These are phyloP conservation scores for Aureobasidium subglaciale DNA, from an alignment of 2,329 filamentous ascomycete genomes.

Conservation along the genomic window DNA sequence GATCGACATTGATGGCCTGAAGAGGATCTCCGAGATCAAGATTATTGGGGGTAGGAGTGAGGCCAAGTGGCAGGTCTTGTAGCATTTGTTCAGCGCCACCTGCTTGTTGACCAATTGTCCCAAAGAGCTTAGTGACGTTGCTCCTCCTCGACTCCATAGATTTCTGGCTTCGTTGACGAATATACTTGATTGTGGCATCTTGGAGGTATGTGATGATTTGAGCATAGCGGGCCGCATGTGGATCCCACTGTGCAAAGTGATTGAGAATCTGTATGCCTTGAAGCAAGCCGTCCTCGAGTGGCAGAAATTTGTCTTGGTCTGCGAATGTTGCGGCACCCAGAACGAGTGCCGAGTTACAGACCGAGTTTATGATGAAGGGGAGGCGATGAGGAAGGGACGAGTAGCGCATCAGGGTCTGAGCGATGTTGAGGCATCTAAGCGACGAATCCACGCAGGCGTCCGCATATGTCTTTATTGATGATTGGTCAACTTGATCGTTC, in stretches of 20 bases:
- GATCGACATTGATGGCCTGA: neutral
- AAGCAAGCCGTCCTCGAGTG: constrained; percentile 21
- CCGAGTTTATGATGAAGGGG: constrained; percentile 10
- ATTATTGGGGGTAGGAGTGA: neutral
- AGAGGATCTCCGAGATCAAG: neutral
- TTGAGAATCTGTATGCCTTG: constrained; percentile 21
- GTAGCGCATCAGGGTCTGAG: constrained; percentile 2
- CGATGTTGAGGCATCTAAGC: constrained; percentile 1
- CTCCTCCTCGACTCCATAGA: constrained; percentile 3
- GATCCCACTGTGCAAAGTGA: constrained; percentile 24
- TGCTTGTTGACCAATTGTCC: neutral
- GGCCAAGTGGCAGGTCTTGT: neutral
- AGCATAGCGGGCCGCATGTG: constrained; percentile 26
- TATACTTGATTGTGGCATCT: constrained; percentile 3
- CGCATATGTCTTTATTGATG: constrained; percentile 14
- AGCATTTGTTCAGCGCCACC: neutral
- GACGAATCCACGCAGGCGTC: constrained; percentile 16
- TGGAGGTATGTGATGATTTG: constrained; percentile 21
- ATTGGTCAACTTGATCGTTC: constrained; percentile 15
- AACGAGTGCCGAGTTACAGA: constrained; percentile 22
- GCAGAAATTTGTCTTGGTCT: constrained; percentile 19
- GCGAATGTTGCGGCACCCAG: constrained; percentile 24
- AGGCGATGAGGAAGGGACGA: constrained; percentile 8
- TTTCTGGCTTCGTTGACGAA: constrained; percentile 1
- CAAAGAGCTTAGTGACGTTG: constrained; percentile 5